A percentile compares a stretch with the other conserved stretches of the same genome.
These are phyloP conservation scores for Coemansia sp. DNA, from an alignment of 192 early-diverging fungal genomes.

Conservation along the genomic window DNA sequence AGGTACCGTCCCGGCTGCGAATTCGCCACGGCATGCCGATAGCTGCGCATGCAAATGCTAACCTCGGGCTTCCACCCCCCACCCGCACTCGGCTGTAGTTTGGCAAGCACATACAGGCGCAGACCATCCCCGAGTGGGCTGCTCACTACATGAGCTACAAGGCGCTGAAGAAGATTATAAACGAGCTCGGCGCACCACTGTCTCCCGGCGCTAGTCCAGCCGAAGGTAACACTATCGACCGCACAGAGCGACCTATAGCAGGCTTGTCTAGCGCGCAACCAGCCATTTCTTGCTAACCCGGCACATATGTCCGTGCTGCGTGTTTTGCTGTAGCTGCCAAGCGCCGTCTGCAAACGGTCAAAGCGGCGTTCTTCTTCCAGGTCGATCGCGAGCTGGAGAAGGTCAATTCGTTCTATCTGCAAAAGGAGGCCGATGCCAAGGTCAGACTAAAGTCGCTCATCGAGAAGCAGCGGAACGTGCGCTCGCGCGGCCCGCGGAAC, in stretches of 20 bases:
- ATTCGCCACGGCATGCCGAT: too few species aligned
- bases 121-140: constrained; percentile 89
- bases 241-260: too few species aligned
- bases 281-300: neutral
- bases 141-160: constrained; percentile 97
- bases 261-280: neutral
- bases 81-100: constrained; percentile 81
- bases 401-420: constrained; percentile 94
- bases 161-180: constrained; percentile 96
- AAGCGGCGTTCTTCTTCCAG: constrained; percentile 95
- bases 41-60: neutral
- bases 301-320: neutral
- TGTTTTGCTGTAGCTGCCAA: constrained; percentile 18
- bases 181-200: constrained; percentile 56
- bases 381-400: constrained; percentile 98
- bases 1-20: neutral
- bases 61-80: neutral
- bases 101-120: constrained; percentile 95
- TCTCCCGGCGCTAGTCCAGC: constrained; percentile 27
- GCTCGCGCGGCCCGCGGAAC: constrained; percentile 52
- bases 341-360: constrained; percentile 71
- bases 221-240: too few species aligned
- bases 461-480: constrained; percentile 69
- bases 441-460: constrained; percentile 79
- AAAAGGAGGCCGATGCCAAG: constrained; percentile 93